Conservation (phyloP, 441 rosid species). For the Theobroma grandiflorum region DNA sequence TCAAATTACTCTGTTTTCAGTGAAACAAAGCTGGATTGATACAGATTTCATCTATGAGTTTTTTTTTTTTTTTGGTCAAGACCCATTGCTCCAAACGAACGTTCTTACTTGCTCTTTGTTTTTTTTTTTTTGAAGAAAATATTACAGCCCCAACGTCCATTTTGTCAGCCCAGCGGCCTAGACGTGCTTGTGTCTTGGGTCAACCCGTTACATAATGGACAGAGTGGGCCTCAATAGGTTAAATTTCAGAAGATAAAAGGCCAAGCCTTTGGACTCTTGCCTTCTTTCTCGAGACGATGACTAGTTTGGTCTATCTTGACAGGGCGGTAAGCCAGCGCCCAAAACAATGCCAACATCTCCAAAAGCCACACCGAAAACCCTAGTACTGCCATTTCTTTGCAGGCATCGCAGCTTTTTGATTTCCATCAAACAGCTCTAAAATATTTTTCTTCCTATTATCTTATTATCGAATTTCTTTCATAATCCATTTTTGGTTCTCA, state of each 20-base stretch:
- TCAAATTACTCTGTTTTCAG: constrained; percentile 5
- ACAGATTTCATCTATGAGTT: constrained; percentile 2
- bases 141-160: too few relatives aligned
- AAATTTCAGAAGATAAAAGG: background rate
- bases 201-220: background rate
- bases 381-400: constrained; percentile 4
- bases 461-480: background rate
- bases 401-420: background rate
- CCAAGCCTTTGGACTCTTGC: background rate
- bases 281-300: background rate
- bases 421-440: background rate
- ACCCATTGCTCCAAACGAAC: background rate
- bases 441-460: background rate
- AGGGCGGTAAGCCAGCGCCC: background rate
- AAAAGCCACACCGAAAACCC: constrained; percentile 8
- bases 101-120: background rate
- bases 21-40: background rate
- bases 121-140: background rate
- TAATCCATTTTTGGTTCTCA: background rate
- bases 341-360: background rate
- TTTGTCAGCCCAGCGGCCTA: background rate
- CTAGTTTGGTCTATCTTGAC: background rate
- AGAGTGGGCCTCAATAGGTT: background rate
- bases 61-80: background rate
- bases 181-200: too few relatives aligned